Conservation (phyloP, 208 protist species). For the Herpetomonas muscarum region DNA sequence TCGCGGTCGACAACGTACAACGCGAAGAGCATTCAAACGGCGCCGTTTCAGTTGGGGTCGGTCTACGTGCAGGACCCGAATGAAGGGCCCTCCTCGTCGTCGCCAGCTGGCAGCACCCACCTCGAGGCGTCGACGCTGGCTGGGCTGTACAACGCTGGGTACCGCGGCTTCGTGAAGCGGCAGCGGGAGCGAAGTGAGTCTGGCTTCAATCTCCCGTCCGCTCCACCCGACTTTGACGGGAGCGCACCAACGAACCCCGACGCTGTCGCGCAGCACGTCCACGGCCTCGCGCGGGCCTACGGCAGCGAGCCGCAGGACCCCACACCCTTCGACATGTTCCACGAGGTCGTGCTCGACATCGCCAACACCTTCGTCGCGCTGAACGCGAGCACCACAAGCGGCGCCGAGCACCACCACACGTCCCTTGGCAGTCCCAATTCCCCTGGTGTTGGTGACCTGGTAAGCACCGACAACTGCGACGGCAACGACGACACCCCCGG, state of each 20-base stretch:
- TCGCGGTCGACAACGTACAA: conserved; percentile 68
- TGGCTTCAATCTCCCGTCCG: conserved; percentile 30
- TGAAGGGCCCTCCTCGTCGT: background rate
- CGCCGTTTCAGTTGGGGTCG: conserved; percentile 43
- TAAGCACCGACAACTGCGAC: background rate
- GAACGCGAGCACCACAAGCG: conserved; percentile 2
- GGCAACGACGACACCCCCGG: no score
- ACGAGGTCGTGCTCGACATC: conserved; percentile 43
- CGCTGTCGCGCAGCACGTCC: conserved; percentile 57
- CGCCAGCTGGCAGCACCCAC: conserved; percentile 12
- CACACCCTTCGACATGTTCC: conserved; percentile 68
- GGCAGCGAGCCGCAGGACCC: conserved; percentile 33
- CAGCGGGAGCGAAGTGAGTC: conserved; percentile 2
- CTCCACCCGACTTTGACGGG: conserved; percentile 77
- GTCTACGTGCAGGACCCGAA: conserved; percentile 65
- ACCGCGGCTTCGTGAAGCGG: conserved; percentile 55
- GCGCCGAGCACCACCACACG: background rate
- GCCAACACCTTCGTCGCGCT: conserved; percentile 6
- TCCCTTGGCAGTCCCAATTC: background rate
- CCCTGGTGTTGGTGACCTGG: background rate
- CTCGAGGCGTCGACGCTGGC: conserved; percentile 48
- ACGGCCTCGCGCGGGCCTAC: conserved; percentile 56
- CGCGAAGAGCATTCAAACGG: conserved; percentile 41
- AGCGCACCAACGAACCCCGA: conserved; percentile 58
- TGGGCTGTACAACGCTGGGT: conserved; percentile 58